Evolutionary conservation across 768 basidiomycete genomes (phyloP), one percentile per base, ranked within the genome.

Genomic region (Pleurotus ostreatus): DNA sequence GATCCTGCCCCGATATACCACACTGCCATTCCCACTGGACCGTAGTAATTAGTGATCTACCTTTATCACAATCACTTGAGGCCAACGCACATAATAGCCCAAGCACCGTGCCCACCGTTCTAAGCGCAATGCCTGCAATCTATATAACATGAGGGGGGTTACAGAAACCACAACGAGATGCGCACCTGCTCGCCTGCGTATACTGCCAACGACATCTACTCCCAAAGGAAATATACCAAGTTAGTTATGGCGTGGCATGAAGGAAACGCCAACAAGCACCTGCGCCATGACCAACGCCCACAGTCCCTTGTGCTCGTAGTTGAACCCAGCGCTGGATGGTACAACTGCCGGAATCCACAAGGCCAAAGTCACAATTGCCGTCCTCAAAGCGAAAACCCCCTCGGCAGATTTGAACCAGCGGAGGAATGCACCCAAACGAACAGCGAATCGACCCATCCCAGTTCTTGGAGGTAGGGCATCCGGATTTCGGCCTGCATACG

Each of bases 201-300:
- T 6, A 26, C 26, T 5, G 6, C 26, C 26, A 26, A 8, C 26
- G 26, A 26, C 0, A 79, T 83, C 60, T 52, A 40, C n/a, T 39
- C 37, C 9, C 49, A n/a, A 51, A 11, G 34, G 11, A 37, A 30
- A 20, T 20, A 20, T 20, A 20, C 20, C 20, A 20, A 20, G 20
- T 20, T 2, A 20, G 20, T 20, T 20, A 20, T 20, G 20, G 20
- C 20, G 20, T 20, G 20, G 20, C 20, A 20, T 20, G 20, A 26
- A 26, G 26, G 26, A 26, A 26, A 26, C 26, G 26, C 8, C 6
- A 26, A 5, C 6, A 52, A 23, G 25, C 23, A 34, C 49, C 49
- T 85, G 84, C 0, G 80, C 77, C 79, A 83, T 84, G 62, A 84
- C 81, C 47, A 84, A 66, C 3, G 80, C 80, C 81, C 78, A 84